Conservation (phyloP, 768 basidiomycete species). For the Mycena haematopus region DNA sequence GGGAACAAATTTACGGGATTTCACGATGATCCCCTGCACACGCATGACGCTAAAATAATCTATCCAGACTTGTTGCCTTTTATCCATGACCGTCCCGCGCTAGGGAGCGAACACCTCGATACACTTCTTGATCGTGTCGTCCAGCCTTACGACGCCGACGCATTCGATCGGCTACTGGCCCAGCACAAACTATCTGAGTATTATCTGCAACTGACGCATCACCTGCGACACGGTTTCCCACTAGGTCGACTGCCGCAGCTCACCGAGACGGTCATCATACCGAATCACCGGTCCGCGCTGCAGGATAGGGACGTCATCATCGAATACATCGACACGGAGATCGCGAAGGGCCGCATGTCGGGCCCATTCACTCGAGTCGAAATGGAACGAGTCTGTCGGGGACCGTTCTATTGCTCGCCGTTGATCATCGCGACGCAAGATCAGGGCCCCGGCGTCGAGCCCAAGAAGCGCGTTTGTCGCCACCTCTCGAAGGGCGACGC, state of each 20-base stretch:
- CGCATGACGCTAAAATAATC: no score
- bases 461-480: constrained; percentile 29
- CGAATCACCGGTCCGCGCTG: constrained; percentile 22
- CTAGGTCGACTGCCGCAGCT: neutral
- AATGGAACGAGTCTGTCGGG: constrained; percentile 32
- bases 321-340: constrained; percentile 24
- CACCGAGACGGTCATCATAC: constrained; percentile 2
- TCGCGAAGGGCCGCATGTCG: constrained; percentile 7
- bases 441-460: constrained; percentile 22
- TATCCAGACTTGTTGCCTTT: no score
- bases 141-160: constrained; percentile 4
- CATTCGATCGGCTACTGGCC: constrained; percentile 32
- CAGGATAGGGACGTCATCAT: constrained; percentile 11
- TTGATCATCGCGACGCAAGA: constrained; percentile 27
- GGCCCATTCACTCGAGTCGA: constrained; percentile 24
- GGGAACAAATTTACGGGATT: no score
- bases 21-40: no score
- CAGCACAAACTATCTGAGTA: constrained; percentile 30
- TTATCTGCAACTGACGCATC: constrained; percentile 39
- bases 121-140: no score
- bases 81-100: no score
- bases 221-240: constrained; percentile 5
- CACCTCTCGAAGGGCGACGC: constrained; percentile 30
- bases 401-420: constrained; percentile 35
- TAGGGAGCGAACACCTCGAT: neutral